Percentiles rank a stretch among this genome's conserved stretches.
These are phyloP conservation scores for Litchi chinensis DNA, from an alignment of 345 rosid genomes.

Conservation along the genomic window DNA sequence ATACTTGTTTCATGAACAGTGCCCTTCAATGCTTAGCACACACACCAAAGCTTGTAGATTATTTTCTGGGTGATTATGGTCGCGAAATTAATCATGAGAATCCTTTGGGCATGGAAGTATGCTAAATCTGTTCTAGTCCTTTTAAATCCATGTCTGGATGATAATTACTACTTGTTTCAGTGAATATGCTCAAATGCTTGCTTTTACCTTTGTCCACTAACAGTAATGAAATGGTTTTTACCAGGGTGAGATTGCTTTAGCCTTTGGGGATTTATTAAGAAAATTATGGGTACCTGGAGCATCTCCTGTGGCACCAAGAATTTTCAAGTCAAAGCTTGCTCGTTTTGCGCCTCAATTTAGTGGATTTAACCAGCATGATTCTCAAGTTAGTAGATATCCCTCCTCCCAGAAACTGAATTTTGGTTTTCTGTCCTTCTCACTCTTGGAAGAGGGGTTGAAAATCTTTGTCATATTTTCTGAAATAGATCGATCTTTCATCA, in stretches of 20 bases:
- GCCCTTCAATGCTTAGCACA: constrained; percentile 96
- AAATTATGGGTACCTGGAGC: constrained; percentile 96
- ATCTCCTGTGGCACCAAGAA: constrained; percentile 77
- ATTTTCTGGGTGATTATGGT: constrained; percentile 86
- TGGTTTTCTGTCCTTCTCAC: constrained; percentile 22
- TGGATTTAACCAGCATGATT: constrained; percentile 99
- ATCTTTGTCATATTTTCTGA: constrained; percentile 30
- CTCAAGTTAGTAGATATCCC: constrained; percentile 71
- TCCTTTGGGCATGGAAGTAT: constrained; percentile 95
- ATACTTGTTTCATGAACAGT: constrained; percentile 99
- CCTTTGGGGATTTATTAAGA: constrained; percentile 91
- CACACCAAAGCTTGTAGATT: constrained; percentile 96
- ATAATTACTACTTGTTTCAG: constrained; percentile 7
- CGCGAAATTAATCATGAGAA: constrained; percentile 87
- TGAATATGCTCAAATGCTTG: constrained; percentile 11
- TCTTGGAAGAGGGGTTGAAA: constrained; percentile 20
- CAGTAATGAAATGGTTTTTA: constrained; percentile 21
- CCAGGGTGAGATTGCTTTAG: constrained; percentile 95
- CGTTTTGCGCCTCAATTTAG: constrained; percentile 94
- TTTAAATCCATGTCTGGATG: constrained; percentile 4
- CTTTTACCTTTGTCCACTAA: not conserved
- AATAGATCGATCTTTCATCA: constrained; percentile 30
- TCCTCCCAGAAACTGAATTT: constrained; percentile 23
- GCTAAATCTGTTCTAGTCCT: constrained; percentile 28
- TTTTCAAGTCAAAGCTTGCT: constrained; percentile 92